phyloP scores from a whole-genome alignment of 2,329 filamentous ascomycete species.

The Westerdykella aurantiaca region DNA sequence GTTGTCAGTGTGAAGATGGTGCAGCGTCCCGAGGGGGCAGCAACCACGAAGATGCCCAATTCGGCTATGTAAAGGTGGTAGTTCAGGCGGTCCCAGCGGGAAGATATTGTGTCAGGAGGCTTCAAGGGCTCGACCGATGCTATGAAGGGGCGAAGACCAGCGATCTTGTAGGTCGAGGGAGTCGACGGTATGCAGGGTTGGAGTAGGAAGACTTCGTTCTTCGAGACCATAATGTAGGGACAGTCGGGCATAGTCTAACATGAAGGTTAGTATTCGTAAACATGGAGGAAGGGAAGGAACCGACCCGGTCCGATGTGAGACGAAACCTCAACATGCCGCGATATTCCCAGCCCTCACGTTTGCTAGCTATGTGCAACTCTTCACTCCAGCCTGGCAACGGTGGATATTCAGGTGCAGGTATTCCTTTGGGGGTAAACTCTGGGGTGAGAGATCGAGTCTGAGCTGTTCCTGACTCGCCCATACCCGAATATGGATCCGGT shows the following conservation, averaged over 20 bases:
- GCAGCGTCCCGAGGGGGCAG: constrained; percentile 60
- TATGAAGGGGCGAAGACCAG: constrained; percentile 17
- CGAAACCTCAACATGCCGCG: not conserved
- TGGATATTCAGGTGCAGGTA: no score
- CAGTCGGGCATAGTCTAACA: constrained; percentile 7
- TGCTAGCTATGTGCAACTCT: no score
- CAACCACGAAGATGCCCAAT: constrained; percentile 63
- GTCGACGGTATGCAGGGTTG: constrained; percentile 27
- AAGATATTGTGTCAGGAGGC: constrained; percentile 11
- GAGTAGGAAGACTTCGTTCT: constrained; percentile 41
- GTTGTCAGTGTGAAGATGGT: constrained; percentile 56
- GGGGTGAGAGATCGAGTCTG: no score
- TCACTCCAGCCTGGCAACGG: no score
- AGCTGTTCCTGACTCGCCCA: no score
- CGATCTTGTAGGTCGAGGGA: not conserved
- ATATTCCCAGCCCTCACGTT: no score
- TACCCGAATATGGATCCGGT: no score
- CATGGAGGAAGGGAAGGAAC: not conserved
- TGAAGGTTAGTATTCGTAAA: not conserved
- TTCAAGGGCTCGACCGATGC: constrained; percentile 35
- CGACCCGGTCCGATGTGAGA: not conserved
- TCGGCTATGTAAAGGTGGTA: constrained; percentile 62
- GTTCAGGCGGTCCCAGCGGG: constrained; percentile 50
- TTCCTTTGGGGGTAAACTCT: no score
- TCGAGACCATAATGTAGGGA: constrained; percentile 41